Percentiles rank a stretch among this genome's conserved stretches.
Conservation (phyloP, 1,284 basidiomycete species). For the Marasmius tenuissimus region DNA sequence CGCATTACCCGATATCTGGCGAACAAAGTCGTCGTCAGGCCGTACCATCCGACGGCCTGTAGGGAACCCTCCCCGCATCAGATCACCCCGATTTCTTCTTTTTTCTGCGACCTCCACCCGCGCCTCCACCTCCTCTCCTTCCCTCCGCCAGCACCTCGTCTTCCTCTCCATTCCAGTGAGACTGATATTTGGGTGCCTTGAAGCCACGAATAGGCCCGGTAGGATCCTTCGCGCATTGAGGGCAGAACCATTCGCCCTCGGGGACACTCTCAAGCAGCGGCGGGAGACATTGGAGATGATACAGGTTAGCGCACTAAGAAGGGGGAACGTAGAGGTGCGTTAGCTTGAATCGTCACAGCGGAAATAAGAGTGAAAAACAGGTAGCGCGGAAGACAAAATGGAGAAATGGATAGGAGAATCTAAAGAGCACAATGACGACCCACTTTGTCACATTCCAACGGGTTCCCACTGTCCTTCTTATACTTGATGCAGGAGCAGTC, state of each 20-base stretch:
- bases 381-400: background rate
- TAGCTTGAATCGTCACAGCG: background rate
- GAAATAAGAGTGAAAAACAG: slow-evolving; percentile 1
- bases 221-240: slow-evolving; percentile 54
- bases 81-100: slow-evolving; percentile 18
- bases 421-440: slow-evolving; percentile 2
- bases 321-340: background rate
- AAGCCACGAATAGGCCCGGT: slow-evolving; percentile 42
- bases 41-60: no score
- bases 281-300: slow-evolving; percentile 79
- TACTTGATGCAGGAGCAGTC: slow-evolving; percentile 77
- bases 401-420: slow-evolving; percentile 18
- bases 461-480: slow-evolving; percentile 62
- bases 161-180: slow-evolving; percentile 2
- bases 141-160: slow-evolving; percentile 15
- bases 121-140: slow-evolving; percentile 13
- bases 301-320: slow-evolving; percentile 83
- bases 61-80: no score
- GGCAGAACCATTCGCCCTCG: slow-evolving; percentile 93
- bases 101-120: slow-evolving; percentile 20
- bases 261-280: slow-evolving; percentile 80
- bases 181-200: slow-evolving; percentile 5
- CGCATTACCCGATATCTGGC: no score
- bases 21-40: no score
- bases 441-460: slow-evolving; percentile 87